Base-by-base conservation (phyloP, 106 monocot species). In the Allium sativum region DNA sequence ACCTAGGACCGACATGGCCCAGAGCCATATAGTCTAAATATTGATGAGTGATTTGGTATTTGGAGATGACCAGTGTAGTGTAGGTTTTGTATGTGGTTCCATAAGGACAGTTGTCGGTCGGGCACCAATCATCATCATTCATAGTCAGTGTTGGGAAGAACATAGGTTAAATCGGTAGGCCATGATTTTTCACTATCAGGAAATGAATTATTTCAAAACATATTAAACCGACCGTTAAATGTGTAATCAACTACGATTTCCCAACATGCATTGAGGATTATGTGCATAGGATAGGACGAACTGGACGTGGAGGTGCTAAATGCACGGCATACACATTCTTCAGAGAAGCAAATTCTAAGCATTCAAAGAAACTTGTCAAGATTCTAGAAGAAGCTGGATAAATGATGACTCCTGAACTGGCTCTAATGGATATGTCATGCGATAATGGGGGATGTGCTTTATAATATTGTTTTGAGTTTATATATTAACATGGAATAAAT, bases 181-280 rank as follows among this genome's bases (percentile, higher is more conserved):
- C n/a, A n/a, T n/a, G n/a, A n/a, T n/a, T n/a, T n/a, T n/a, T n/a
- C n/a, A n/a, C n/a, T n/a, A n/a, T n/a, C n/a, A n/a, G n/a, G n/a
- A n/a, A n/a, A n/a, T n/a, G n/a, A n/a, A n/a, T n/a, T n/a, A n/a
- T n/a, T n/a, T n/a, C n/a, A n/a, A n/a, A n/a, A n/a, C n/a, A n/a
- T n/a, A n/a, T n/a, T n/a, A n/a, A n/a, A n/a, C n/a, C n/a, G n/a
- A n/a, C n/a, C n/a, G 91, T 96, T 68, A 96, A 96, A 70, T 96
- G 96, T 67, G 96, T 96, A 69, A 78, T 96, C 67, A 96, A 96
- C 65, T 96, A 82, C 78, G 96, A 96, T 72, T 96, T 96, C 71
- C 96, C 96, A 8, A 74, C 82, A 31, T 82, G 77, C 68, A 84
- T 96, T 12, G 91, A 96, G 59, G 96, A 96, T 80, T 96, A 91